These are phyloP conservation scores for Plectranthus barbatus DNA, from an alignment of 257 asterid genomes.

Conservation along the genomic window DNA sequence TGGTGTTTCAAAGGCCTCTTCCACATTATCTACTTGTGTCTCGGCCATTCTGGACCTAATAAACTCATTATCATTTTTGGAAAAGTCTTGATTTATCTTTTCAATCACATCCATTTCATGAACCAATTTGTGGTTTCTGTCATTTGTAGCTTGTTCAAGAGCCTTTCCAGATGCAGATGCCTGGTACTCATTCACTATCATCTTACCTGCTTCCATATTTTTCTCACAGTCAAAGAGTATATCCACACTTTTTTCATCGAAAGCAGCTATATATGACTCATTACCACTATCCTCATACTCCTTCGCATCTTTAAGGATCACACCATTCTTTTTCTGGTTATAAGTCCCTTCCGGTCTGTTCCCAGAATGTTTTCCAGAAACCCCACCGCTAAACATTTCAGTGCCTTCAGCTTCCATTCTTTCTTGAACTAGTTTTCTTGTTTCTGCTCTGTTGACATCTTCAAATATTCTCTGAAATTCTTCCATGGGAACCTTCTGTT, in stretches of 20 bases:
- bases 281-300: slow-evolving; percentile 20
- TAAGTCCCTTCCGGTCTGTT: slow-evolving; percentile 18
- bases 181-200: slow-evolving; percentile 21
- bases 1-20: slow-evolving; percentile 18
- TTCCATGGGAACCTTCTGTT: slow-evolving; percentile 18
- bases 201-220: slow-evolving; percentile 21
- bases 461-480: slow-evolving; percentile 26
- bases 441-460: slow-evolving; percentile 23
- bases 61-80: slow-evolving; percentile 12
- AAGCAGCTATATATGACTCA: slow-evolving; percentile 17
- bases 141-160: slow-evolving; percentile 8
- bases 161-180: slow-evolving; percentile 11
- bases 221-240: slow-evolving; percentile 14
- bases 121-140: slow-evolving; percentile 16
- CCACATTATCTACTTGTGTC: slow-evolving; percentile 14
- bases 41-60: slow-evolving; percentile 17
- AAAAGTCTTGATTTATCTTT: slow-evolving; percentile 22
- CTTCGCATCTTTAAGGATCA: slow-evolving; percentile 10
- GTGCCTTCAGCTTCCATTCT: slow-evolving; percentile 26
- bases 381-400: slow-evolving; percentile 23
- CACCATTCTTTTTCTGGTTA: slow-evolving; percentile 16
- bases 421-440: slow-evolving; percentile 19
- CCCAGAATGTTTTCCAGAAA: slow-evolving; percentile 16
- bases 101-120: slow-evolving; percentile 18
- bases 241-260: slow-evolving; percentile 20